Percentiles rank a stretch among this genome's conserved stretches.
Evolutionary conservation across 1,284 basidiomycete species (phyloP).

Genomic region (Stereum hirsutum): DNA sequence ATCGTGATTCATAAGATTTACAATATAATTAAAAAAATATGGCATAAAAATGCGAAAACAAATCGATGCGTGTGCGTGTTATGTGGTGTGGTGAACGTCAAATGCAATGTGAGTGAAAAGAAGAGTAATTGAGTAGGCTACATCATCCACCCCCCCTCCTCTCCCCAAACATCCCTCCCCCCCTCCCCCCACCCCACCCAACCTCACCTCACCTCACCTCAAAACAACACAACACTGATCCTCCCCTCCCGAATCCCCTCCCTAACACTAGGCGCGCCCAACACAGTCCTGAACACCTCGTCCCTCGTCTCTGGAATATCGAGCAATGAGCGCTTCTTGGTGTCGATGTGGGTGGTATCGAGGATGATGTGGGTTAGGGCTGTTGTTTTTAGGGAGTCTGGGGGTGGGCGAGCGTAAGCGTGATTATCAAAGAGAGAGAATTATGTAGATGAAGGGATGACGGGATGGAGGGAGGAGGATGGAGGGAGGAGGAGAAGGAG

Average conservation of each 20-base stretch:
- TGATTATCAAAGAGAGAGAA: not conserved
- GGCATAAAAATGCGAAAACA: too few relatives aligned
- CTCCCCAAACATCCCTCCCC: too few relatives aligned
- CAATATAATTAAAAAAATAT: too few relatives aligned
- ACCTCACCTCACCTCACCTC: slow-evolving; percentile 15
- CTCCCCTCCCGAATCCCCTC: slow-evolving; percentile 61
- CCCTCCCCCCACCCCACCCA: too few relatives aligned
- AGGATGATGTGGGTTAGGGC: slow-evolving; percentile 77
- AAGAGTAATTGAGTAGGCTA: slow-evolving; percentile 3
- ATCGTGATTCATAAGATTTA: too few relatives aligned
- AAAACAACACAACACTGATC: slow-evolving; percentile 71
- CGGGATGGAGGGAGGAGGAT: too few relatives aligned
- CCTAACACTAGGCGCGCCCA: slow-evolving; percentile 52
- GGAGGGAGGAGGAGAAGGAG: too few relatives aligned
- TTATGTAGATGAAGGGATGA: not conserved
- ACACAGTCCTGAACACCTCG: slow-evolving; percentile 68
- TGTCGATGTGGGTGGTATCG: slow-evolving; percentile 60
- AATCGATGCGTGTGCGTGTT: too few relatives aligned
- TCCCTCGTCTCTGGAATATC: slow-evolving; percentile 78
- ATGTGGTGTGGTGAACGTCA: not conserved
- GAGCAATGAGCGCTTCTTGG: slow-evolving; percentile 65
- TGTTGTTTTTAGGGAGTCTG: slow-evolving; percentile 53
- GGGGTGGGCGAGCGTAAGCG: too few relatives aligned
- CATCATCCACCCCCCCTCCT: too few relatives aligned
- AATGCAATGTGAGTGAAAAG: slow-evolving; percentile 8